Base-by-base conservation (phyloP, 2,329 filamentous ascomycete genomes). In the Venturia aucupariae region DNA sequence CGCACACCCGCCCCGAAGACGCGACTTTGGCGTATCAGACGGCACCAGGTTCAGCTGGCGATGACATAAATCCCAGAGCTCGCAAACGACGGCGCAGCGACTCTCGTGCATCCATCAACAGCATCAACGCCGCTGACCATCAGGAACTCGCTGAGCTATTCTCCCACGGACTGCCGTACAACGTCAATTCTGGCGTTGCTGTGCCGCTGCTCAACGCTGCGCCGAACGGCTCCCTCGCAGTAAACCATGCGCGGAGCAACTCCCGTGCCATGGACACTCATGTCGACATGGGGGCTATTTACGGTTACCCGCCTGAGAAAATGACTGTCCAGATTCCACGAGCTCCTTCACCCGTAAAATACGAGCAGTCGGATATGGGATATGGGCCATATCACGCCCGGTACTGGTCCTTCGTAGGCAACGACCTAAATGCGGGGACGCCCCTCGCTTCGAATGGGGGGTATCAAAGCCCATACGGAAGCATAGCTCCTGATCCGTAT, bases 361-460 rank as follows among this genome's bases (percentile, higher is more conserved):
- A 55, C 35, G 57, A 61, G 63, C 51, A 57, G 17, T n/a, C 38
- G 35, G 59, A 54, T 32, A 42, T 46, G 41, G 57, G 7, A 11
- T 62, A 54, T 42, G 64, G 64, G 7, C 64, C 64, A n/a, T 65
- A 65, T 60, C 60, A 65, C 27, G 59, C 57, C 27, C 64, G 63
- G 46, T 65, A 65, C 64, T 65, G 64, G 64, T 65, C 64, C 32
- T 42, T 65, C 11, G 44, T 65, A 7, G 41, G 41, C 35, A 44
- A 19, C 57, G 46, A 61, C 30, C 15, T 65, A 8, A 41, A 62
- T 38, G 39, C 57, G 17, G 59, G 59, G 8, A 55, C 46, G 44
- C 64, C 64, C 13, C 39, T 62, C 19, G 30, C 39, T 32, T 32
- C 59, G 24, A 65, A 65, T 38, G 64, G 64, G 15, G 44, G 59